Evolutionary conservation across 495 filamentous ascomycete genomes (phyloP).

Genomic region (Penicillium riverlandense): DNA sequence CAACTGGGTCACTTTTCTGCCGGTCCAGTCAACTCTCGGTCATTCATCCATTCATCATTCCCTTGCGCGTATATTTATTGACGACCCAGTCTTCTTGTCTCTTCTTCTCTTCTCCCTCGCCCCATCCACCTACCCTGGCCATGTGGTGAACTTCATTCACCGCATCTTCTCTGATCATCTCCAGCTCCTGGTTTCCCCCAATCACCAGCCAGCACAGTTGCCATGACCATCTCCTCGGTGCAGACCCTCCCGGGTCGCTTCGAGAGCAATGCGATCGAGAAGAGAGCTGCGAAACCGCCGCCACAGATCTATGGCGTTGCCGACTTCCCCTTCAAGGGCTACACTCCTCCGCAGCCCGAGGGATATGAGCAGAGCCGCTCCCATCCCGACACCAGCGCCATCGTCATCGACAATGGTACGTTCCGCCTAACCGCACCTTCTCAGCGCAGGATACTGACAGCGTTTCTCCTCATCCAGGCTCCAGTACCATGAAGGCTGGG

Average conservation of each 20-base stretch:
- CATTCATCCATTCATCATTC: too few relatives aligned
- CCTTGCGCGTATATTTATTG: too few relatives aligned
- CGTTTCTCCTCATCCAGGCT: slow-evolving; percentile 46
- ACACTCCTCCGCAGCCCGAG: slow-evolving; percentile 57
- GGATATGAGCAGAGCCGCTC: slow-evolving; percentile 56
- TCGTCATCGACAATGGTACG: slow-evolving; percentile 97
- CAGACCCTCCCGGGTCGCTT: slow-evolving; percentile 31
- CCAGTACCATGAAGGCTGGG: slow-evolving; percentile 80
- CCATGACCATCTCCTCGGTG: slow-evolving; percentile 45
- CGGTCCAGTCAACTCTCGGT: too few relatives aligned
- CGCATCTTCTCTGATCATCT: slow-evolving; percentile 12
- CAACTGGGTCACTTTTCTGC: too few relatives aligned
- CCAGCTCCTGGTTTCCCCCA: slow-evolving; percentile 20
- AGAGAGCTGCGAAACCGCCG: slow-evolving; percentile 37
- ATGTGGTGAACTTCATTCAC: slow-evolving; percentile 24
- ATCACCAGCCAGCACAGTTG: slow-evolving; percentile 12
- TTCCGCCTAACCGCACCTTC: background rate
- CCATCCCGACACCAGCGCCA: slow-evolving; percentile 55
- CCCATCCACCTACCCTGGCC: slow-evolving; percentile 2
- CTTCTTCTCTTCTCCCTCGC: background rate
- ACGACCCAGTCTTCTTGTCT: background rate
- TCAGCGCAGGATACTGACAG: background rate
- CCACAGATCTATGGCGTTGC: slow-evolving; percentile 47
- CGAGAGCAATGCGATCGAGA: slow-evolving; percentile 24
- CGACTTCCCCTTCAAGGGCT: slow-evolving; percentile 75